A percentile compares a stretch with the other conserved stretches of the same genome.
Evolutionary conservation across 768 basidiomycete genomes (phyloP).

Genomic region (Goffeauzyma gilvescens): DNA sequence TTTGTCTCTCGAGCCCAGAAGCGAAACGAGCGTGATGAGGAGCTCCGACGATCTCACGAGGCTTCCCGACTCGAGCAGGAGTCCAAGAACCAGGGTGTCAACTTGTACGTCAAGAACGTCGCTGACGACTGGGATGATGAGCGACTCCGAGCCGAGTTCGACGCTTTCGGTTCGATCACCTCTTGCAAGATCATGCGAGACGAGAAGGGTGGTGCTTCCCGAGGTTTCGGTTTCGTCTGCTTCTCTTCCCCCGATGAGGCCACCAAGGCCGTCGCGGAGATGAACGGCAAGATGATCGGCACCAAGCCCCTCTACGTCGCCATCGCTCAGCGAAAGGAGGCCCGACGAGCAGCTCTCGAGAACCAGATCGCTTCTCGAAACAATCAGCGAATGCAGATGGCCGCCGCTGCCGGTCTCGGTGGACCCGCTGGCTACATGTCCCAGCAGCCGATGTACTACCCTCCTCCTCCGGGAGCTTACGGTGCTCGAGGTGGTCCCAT

Average conservation of each 20-base stretch:
- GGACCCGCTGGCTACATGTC: slow-evolving; percentile 51
- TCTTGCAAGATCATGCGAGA: slow-evolving; percentile 99
- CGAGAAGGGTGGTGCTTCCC: slow-evolving; percentile 41
- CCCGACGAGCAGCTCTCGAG: slow-evolving; percentile 93
- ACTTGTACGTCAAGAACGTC: slow-evolving; percentile 98
- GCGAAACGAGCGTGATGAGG: slow-evolving; percentile 94
- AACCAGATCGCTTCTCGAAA: slow-evolving; percentile 96
- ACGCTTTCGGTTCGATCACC: slow-evolving; percentile 89
- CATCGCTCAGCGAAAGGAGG: slow-evolving; percentile 91
- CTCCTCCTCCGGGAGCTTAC: slow-evolving; percentile 57
- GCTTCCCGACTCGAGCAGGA: slow-evolving; percentile 90
- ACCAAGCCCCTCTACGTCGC: slow-evolving; percentile 97
- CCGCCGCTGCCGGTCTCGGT: slow-evolving; percentile 67
- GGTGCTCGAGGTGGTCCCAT: slow-evolving; percentile 43
- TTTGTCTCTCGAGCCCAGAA: slow-evolving; percentile 95
- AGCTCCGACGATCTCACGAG: slow-evolving; percentile 81
- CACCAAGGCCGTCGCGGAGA: slow-evolving; percentile 96
- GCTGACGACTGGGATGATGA: slow-evolving; percentile 75
- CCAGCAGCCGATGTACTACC: slow-evolving; percentile 61
- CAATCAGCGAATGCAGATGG: slow-evolving; percentile 80
- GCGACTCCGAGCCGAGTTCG: slow-evolving; percentile 86
- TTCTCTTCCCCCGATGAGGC: slow-evolving; percentile 97
- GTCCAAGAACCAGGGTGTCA: slow-evolving; percentile 96
- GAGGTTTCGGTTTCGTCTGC: slow-evolving; percentile 94
- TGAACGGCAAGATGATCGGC: slow-evolving; percentile 99